Percentiles rank a stretch among this genome's conserved stretches.
phyloP scores from a whole-genome alignment of 106 monocot species.

The Apostasia shenzhenica region DNA sequence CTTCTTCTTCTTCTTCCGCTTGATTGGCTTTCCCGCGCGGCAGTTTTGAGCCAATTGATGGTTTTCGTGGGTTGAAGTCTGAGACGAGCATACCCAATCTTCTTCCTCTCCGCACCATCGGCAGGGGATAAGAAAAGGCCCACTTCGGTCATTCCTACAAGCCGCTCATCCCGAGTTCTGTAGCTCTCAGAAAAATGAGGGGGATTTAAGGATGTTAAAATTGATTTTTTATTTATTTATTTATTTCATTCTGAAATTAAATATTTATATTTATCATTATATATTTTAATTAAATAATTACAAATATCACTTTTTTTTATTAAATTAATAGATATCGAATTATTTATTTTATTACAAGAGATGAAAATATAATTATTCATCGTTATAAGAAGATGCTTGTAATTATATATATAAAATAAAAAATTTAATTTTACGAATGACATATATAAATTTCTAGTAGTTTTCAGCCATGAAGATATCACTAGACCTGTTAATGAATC shows the following conservation, averaged over 20 bases:
- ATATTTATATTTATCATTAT: no score
- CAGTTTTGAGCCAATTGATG: constrained; percentile 3
- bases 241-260: background rate
- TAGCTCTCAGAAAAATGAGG: background rate
- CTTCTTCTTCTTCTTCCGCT: background rate
- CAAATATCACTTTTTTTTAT: no score
- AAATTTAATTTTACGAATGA: no score
- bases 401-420: no score
- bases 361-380: no score
- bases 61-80: background rate
- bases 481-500: no score
- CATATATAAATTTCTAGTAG: no score
- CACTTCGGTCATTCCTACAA: constrained; percentile 18
- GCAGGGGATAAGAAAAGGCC: constrained; percentile 24
- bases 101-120: constrained; percentile 7
- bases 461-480: no score
- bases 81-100: constrained; percentile 11
- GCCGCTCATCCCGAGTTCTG: constrained; percentile 2
- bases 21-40: background rate
- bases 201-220: background rate
- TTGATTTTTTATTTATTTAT: background rate
- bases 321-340: no score
- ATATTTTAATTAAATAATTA: no score
- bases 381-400: no score
- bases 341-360: no score